Evolutionary conservation across 2,329 filamentous ascomycete species (phyloP), one percentile per base, ranked within the genome.

Genomic region (Apiospora saccharicola): DNA sequence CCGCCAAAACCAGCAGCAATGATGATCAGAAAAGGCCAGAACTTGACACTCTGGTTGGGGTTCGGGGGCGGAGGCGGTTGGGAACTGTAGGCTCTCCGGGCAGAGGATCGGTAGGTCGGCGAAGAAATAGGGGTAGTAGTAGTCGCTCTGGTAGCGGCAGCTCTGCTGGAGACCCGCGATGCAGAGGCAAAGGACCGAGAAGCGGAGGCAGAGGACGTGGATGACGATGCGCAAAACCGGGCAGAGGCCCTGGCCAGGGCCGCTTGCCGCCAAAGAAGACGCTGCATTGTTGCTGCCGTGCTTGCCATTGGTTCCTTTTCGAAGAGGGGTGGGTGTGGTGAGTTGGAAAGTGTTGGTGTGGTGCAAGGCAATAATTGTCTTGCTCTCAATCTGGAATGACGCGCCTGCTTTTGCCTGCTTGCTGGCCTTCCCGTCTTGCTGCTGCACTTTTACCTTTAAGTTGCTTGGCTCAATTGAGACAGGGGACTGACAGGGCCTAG

Each of bases 21-120:
- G 75, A 90, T 81, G 70, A 82, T 79, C 67, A 87, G n/a, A 75
- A 90, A 90, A 2, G 88, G 88, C 87, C 87, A 89, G 79, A 90
- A 89, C 80, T 89, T 89, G 83, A 90, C 81, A 61, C 78, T 76
- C 64, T 81, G 80, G 71, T 78, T 80, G 14, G 78, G 72, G 24
- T 79, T 80, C 72, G 73, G 75, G 24, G 79, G 79, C 71, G 73
- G 75, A 47, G 82, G 83, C 13, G 82, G 82, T 53, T 83, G 78
- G 19, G 84, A 82, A 70, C 85, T 86, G 75, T 86, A 90, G 81
- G 76, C 43, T 70, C 78, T 74, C 16, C 71, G 68, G 34, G 71
- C 49, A 22, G 70, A 30, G 19, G 53, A 26, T 47, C 14, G 71
- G 8, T 37, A 70, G n/a, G 72, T 61, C 57, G 69, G 47, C 24